phyloP scores from a whole-genome alignment of 1,284 basidiomycete genomes.

The Moniliella sp. region DNA sequence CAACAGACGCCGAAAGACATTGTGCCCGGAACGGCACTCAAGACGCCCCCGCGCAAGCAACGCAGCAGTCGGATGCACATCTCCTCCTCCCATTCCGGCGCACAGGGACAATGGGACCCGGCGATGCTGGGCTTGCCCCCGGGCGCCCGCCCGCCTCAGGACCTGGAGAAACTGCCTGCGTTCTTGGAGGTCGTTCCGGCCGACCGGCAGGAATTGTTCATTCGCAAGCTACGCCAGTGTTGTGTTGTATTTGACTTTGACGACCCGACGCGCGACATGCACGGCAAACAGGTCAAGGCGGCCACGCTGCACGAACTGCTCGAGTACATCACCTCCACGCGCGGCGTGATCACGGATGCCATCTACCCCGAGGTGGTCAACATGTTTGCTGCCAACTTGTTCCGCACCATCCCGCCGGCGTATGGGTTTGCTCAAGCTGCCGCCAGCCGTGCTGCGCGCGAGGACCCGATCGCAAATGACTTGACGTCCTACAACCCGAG shows the following conservation, averaged over 20 bases:
- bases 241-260: slow-evolving; percentile 96
- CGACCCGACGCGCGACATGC: slow-evolving; percentile 79
- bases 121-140: too few species aligned
- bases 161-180: slow-evolving; percentile 79
- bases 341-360: slow-evolving; percentile 82
- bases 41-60: slow-evolving; percentile 31
- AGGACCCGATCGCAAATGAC: not conserved
- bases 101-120: slow-evolving; percentile 81
- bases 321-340: slow-evolving; percentile 89
- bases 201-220: slow-evolving; percentile 73
- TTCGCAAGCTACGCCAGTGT: slow-evolving; percentile 86
- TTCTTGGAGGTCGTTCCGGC: slow-evolving; percentile 73
- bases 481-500: not conserved
- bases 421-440: not conserved
- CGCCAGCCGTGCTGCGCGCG: not conserved
- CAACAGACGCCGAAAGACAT: slow-evolving; percentile 25
- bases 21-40: slow-evolving; percentile 20
- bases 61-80: slow-evolving; percentile 57
- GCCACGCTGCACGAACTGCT: slow-evolving; percentile 95
- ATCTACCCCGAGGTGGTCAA: slow-evolving; percentile 97
- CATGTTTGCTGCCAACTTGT: slow-evolving; percentile 79
- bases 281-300: slow-evolving; percentile 94
- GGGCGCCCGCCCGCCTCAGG: too few species aligned
- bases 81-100: too few species aligned
- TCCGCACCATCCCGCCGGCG: slow-evolving; percentile 43